These are phyloP conservation scores for Mortierella sp. DNA, from an alignment of 371 early-diverging fungal species.

Conservation along the genomic window DNA sequence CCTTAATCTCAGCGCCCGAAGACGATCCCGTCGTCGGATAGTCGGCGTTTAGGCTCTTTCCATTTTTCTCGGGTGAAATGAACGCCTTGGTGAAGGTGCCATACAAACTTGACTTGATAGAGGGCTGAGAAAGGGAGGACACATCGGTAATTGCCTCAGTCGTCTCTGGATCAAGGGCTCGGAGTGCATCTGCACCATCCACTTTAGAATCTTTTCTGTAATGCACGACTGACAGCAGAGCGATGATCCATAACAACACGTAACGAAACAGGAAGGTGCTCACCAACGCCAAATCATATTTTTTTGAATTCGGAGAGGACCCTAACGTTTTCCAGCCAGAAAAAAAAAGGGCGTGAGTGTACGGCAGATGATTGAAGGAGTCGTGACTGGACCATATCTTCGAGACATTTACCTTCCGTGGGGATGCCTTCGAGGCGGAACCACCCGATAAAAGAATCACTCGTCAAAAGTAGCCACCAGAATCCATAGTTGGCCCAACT, in stretches of 20 bases:
- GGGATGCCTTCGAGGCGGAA: constrained; percentile 23
- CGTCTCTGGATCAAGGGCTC: constrained; percentile 35
- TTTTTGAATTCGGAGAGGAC: constrained; percentile 1
- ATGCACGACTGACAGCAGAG: constrained; percentile 26
- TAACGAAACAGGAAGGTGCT: constrained; percentile 24
- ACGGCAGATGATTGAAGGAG: background rate
- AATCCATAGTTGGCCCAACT: constrained; percentile 50
- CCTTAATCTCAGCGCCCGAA: constrained; percentile 27
- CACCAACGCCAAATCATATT: constrained; percentile 15
- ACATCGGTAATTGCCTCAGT: constrained; percentile 1
- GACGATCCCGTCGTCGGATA: constrained; percentile 20
- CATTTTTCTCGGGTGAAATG: constrained; percentile 2
- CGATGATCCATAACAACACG: constrained; percentile 14
- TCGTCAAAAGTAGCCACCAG: constrained; percentile 46
- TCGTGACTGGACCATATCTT: background rate
- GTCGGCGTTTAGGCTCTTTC: background rate
- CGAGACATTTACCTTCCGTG: background rate
- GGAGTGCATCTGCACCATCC: constrained; percentile 36
- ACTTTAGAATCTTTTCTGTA: constrained; percentile 21
- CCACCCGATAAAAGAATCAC: constrained; percentile 37
- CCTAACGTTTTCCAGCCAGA: background rate
- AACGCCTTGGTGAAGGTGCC: constrained; percentile 34
- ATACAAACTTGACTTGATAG: constrained; percentile 15
- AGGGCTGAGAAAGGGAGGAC: constrained; percentile 9
- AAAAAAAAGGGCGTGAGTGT: too few relatives aligned